phyloP scores from a whole-genome alignment of 2,329 filamentous ascomycete species.

The Zasmidium citrigriseum region DNA sequence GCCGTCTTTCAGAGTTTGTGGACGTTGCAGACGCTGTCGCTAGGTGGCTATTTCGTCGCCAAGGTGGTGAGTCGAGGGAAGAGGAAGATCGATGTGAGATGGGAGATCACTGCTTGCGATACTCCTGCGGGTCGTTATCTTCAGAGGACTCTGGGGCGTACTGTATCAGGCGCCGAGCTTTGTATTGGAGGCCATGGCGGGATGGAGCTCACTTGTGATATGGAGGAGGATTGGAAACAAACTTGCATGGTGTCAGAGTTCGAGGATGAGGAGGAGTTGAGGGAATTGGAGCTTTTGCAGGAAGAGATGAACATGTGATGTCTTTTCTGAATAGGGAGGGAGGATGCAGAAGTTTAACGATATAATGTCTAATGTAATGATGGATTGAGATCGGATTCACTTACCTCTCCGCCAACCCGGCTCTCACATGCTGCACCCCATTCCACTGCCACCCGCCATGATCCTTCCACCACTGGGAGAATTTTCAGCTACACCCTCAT shows the following conservation, averaged over 20 bases:
- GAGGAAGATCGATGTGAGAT: background rate
- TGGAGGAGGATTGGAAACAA: no score
- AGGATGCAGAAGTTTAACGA: background rate
- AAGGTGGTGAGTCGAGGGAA: background rate
- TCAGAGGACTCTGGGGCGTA: no score
- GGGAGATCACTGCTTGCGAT: conserved; percentile 1
- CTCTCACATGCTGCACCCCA: background rate
- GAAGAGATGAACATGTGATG: background rate
- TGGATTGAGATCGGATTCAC: background rate
- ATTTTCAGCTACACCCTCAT: conserved; percentile 2
- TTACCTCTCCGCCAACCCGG: no score
- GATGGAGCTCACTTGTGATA: no score
- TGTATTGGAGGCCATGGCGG: no score
- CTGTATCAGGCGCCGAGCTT: no score
- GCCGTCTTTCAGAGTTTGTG: background rate
- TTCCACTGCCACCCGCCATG: background rate
- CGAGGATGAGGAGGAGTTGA: background rate
- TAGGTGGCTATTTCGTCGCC: conserved; percentile 1
- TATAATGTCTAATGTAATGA: background rate
- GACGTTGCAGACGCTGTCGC: background rate
- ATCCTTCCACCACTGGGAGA: background rate
- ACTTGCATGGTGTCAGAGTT: no score
- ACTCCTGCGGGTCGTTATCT: no score
- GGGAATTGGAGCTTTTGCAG: background rate
- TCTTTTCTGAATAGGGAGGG: background rate